These are phyloP conservation scores for Cladophialophora exuberans DNA, from an alignment of 2,329 filamentous ascomycete genomes.

Conservation along the genomic window DNA sequence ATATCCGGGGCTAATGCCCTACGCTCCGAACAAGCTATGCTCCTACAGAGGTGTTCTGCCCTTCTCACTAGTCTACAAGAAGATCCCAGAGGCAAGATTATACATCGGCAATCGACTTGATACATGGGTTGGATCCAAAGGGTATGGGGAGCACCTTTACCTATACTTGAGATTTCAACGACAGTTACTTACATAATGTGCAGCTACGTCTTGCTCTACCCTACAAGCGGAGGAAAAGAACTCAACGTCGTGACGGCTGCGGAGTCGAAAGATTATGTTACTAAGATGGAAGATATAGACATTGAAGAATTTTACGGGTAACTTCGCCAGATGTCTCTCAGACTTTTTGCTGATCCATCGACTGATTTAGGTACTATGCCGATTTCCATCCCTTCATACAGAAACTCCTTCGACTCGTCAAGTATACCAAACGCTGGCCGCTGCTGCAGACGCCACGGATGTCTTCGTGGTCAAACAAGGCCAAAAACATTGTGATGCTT, in stretches of 20 bases:
- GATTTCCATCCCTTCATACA: slow-evolving; percentile 9
- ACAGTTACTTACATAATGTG: neutral
- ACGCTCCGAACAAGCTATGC: slow-evolving; percentile 11
- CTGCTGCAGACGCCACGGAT: slow-evolving; percentile 48
- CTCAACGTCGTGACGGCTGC: slow-evolving; percentile 12
- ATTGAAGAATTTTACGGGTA: slow-evolving; percentile 11
- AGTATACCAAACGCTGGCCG: slow-evolving; percentile 42
- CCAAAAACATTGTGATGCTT: slow-evolving; percentile 48
- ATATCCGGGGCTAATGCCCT: slow-evolving; percentile 8
- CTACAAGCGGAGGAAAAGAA: slow-evolving; percentile 8
- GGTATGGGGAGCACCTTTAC: neutral
- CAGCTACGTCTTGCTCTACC: slow-evolving; percentile 7
- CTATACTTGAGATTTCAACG: neutral
- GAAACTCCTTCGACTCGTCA: slow-evolving; percentile 6
- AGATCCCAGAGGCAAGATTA: slow-evolving; percentile 6
- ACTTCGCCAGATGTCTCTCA: neutral
- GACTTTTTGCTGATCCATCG: neutral
- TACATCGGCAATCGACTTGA: slow-evolving; percentile 10
- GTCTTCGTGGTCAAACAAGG: slow-evolving; percentile 43
- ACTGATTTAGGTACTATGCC: slow-evolving; percentile 7
- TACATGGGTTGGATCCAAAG: slow-evolving; percentile 10
- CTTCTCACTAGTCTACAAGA: slow-evolving; percentile 2
- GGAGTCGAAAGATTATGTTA: slow-evolving; percentile 7
- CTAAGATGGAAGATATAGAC: slow-evolving; percentile 12
- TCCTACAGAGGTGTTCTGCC: slow-evolving; percentile 8